Percentiles rank a stretch among this genome's conserved stretches.
phyloP scores from a whole-genome alignment of 345 rosid species.

The Odontarrhena argentea region DNA sequence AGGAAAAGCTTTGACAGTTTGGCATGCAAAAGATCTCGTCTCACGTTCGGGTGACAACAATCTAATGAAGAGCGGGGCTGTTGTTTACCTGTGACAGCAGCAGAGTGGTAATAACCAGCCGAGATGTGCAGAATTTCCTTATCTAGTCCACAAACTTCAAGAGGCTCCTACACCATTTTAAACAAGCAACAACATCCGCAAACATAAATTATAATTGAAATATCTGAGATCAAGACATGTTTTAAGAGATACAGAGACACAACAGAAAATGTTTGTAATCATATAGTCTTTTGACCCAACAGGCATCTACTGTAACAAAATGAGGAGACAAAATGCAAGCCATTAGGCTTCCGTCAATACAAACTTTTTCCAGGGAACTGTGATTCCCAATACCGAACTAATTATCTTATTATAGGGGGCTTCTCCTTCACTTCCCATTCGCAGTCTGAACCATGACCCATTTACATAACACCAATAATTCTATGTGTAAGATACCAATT shows the following conservation, averaged over 20 bases:
- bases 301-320: no score
- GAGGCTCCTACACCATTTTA: constrained; percentile 63
- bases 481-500: neutral
- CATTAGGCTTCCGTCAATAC: no score
- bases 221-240: neutral
- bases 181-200: constrained; percentile 9
- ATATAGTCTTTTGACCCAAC: constrained; percentile 8
- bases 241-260: constrained; percentile 1
- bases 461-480: no score
- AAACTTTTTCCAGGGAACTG: no score
- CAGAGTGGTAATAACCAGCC: constrained; percentile 91
- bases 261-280: constrained; percentile 13
- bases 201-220: neutral
- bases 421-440: no score
- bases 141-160: constrained; percentile 62
- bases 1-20: constrained; percentile 3
- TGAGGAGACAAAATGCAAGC: no score
- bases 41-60: neutral
- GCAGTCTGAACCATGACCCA: no score
- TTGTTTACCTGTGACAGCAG: constrained; percentile 79
- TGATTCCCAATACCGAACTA: no score
- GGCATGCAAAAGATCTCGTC: neutral
- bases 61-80: neutral
- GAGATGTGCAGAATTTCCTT: constrained; percentile 69
- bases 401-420: no score